Evolutionary conservation across 768 basidiomycete genomes (phyloP).

Genomic region (Panaeolus papilionaceus): DNA sequence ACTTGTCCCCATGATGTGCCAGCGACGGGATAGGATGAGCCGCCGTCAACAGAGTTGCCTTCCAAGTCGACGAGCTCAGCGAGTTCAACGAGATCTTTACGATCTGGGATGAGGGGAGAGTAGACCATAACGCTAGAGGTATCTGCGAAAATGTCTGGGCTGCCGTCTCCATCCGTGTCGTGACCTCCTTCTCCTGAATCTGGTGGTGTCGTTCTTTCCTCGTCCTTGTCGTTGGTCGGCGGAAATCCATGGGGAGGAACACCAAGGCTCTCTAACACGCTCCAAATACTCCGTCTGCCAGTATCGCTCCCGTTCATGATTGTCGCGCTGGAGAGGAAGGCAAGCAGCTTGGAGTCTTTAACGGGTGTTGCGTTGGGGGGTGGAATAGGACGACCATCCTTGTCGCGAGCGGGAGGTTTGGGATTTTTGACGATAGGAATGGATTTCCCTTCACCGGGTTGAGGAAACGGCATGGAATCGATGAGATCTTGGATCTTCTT

Average conservation of each 20-base stretch:
- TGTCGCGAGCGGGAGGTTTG: conserved; percentile 26
- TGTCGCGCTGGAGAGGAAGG: conserved; percentile 53
- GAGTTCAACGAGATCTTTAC: conserved; percentile 67
- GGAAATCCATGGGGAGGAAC: conserved; percentile 33
- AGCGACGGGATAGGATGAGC: conserved; percentile 15
- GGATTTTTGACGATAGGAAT: conserved; percentile 27
- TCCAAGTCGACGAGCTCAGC: conserved; percentile 48
- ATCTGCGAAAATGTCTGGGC: conserved; percentile 35
- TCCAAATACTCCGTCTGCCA: conserved; percentile 56
- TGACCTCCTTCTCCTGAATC: neutral
- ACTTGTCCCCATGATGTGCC: conserved; percentile 31
- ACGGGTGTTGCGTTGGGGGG: conserved; percentile 41
- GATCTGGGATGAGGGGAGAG: conserved; percentile 67
- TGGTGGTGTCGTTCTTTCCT: neutral
- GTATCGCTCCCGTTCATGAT: conserved; percentile 56
- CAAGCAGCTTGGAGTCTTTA: conserved; percentile 50
- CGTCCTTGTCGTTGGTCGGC: conserved; percentile 13
- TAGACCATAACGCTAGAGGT: conserved; percentile 68
- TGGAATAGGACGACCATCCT: conserved; percentile 33
- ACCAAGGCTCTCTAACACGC: conserved; percentile 38
- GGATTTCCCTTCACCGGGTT: conserved; percentile 13
- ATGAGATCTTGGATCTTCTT: conserved; percentile 60
- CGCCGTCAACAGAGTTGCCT: conserved; percentile 30
- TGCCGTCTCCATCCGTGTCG: conserved; percentile 12
- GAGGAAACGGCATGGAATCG: conserved; percentile 44